Percentiles rank a stretch among this genome's conserved stretches.
Conservation (phyloP, 169 alveolate genomes). For the Prorocentrum cordatum region DNA sequence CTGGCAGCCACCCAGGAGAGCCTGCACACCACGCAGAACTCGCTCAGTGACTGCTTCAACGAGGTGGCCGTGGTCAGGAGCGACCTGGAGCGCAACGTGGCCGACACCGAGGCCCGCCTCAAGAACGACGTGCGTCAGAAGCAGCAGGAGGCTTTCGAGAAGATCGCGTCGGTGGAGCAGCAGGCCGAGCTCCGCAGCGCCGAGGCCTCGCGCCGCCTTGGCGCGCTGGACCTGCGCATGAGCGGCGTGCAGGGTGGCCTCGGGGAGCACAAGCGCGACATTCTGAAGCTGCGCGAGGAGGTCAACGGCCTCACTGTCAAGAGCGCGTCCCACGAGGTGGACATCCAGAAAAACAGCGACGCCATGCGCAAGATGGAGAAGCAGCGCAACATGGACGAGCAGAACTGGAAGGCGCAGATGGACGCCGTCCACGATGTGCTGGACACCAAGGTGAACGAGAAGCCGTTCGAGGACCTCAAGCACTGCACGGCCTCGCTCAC, state of each 20-base stretch:
- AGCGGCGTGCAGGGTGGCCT: slow-evolving; percentile 50
- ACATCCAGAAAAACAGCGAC: slow-evolving; percentile 44
- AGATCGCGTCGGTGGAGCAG: slow-evolving; percentile 59
- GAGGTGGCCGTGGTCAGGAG: slow-evolving; percentile 68
- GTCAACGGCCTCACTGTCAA: slow-evolving; percentile 53
- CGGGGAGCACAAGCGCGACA: slow-evolving; percentile 67
- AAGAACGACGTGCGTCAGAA: slow-evolving; percentile 53
- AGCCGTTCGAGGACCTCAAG: slow-evolving; percentile 49
- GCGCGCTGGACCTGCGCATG: slow-evolving; percentile 38
- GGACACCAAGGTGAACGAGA: slow-evolving; percentile 59
- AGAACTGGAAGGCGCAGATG: slow-evolving; percentile 56
- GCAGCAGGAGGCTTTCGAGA: slow-evolving; percentile 65
- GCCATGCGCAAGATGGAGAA: slow-evolving; percentile 48
- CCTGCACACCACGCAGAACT: slow-evolving; percentile 70
- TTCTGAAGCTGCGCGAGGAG: slow-evolving; percentile 60
- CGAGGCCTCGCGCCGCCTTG: slow-evolving; percentile 60
- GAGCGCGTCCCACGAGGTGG: slow-evolving; percentile 48
- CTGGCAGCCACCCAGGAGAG: slow-evolving; percentile 68
- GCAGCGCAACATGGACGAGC: slow-evolving; percentile 61
- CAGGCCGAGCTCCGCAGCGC: slow-evolving; percentile 67
- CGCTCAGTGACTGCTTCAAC: slow-evolving; percentile 58
- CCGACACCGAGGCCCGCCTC: slow-evolving; percentile 48
- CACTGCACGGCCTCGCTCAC: slow-evolving; percentile 56
- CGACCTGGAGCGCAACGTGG: slow-evolving; percentile 54
- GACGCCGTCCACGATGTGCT: slow-evolving; percentile 47